A percentile compares a stretch with the other conserved stretches of the same genome.
Evolutionary conservation across 305 asterid genomes (phyloP).

Genomic region (Coffea humblotiana): DNA sequence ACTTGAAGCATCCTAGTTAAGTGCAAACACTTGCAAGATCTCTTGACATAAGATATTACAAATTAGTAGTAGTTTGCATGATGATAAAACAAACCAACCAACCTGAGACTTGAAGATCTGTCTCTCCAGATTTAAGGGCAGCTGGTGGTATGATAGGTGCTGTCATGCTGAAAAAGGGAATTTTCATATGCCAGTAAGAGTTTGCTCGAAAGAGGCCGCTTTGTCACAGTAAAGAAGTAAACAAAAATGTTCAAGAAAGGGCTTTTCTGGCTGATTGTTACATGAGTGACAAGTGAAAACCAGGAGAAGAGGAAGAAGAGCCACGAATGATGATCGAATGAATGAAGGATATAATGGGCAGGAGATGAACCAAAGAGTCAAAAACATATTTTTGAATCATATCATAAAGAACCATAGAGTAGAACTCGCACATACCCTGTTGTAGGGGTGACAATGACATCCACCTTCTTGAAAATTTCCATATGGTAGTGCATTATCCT

Average conservation of each 20-base stretch:
- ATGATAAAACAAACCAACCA: slow-evolving; percentile 6
- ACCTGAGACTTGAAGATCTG: slow-evolving; percentile 72
- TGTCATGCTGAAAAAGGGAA: slow-evolving; percentile 61
- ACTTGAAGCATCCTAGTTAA: not conserved
- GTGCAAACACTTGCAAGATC: not conserved
- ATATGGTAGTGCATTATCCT: slow-evolving; percentile 82
- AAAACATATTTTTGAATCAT: slow-evolving; percentile 10
- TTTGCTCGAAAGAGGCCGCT: not conserved
- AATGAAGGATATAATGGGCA: not conserved
- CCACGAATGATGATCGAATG: not conserved
- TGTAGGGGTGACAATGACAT: slow-evolving; percentile 89
- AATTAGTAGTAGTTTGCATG: not conserved
- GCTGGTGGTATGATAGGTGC: slow-evolving; percentile 90
- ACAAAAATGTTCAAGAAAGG: not conserved
- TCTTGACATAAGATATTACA: not conserved
- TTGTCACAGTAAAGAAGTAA: not conserved
- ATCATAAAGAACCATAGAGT: slow-evolving; percentile 2
- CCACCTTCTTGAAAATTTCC: slow-evolving; percentile 80
- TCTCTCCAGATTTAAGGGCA: slow-evolving; percentile 80
- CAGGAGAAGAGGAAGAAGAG: not conserved
- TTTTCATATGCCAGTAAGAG: slow-evolving; percentile 9
- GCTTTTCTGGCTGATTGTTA: not conserved
- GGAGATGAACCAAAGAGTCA: not conserved
- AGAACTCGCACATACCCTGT: slow-evolving; percentile 66
- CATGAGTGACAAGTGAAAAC: not conserved